Conservation (phyloP, 805 yeast genomes). For the Ogataea populi-albae region DNA sequence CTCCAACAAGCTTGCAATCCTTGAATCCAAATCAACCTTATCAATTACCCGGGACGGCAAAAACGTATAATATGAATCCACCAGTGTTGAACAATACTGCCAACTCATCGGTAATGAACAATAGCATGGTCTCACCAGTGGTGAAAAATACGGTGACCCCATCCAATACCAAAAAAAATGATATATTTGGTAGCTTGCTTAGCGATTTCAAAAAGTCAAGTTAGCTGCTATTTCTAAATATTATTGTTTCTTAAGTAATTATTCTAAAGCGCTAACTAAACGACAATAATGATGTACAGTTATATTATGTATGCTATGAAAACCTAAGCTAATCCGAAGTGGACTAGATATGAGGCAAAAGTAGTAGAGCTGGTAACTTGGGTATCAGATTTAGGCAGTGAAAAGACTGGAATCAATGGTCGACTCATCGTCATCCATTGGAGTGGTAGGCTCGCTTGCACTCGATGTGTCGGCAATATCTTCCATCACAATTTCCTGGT, state of each 20-base stretch:
- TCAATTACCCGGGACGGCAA: no score
- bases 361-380: background rate
- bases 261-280: background rate
- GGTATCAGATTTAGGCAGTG: slow-evolving; percentile 11
- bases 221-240: background rate
- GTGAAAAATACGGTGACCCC: background rate
- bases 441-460: slow-evolving; percentile 22
- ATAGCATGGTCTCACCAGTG: background rate
- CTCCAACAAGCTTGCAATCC: no score
- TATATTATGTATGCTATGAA: no score
- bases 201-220: slow-evolving; percentile 12
- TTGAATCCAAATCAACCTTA: no score
- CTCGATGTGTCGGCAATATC: slow-evolving; percentile 17
- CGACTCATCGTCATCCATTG: slow-evolving; percentile 20
- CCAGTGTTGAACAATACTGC: no score
- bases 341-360: background rate
- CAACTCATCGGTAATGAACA: no score
- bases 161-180: slow-evolving; percentile 6
- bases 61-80: no score
- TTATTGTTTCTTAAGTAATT: background rate
- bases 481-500: slow-evolving; percentile 15
- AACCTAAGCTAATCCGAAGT: no score
- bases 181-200: slow-evolving; percentile 14
- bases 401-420: slow-evolving; percentile 18
- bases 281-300: no score